Conservation (phyloP, 768 basidiomycete genomes). For the Suillus variegatus region DNA sequence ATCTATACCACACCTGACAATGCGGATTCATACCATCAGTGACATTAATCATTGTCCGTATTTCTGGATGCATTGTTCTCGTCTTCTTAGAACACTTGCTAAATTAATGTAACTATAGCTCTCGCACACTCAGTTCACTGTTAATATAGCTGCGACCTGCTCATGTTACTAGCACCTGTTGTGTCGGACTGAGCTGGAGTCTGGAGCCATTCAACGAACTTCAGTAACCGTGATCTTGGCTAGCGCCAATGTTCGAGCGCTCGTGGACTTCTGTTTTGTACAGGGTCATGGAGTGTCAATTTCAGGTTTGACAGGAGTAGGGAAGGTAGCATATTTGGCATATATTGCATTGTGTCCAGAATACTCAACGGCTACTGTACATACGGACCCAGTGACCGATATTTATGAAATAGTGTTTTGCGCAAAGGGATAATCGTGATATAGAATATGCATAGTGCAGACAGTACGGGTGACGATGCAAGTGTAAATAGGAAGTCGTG, state of each 20-base stretch:
- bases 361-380: neutral
- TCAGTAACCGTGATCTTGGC: neutral
- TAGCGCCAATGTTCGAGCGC: neutral
- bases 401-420: constrained; percentile 11
- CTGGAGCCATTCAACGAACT: neutral
- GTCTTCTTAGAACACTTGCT: constrained; percentile 18
- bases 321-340: neutral
- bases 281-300: neutral
- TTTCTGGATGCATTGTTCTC: constrained; percentile 8
- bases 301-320: neutral
- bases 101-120: constrained; percentile 33
- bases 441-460: constrained; percentile 29
- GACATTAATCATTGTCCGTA: constrained; percentile 19
- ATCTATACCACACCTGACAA: constrained; percentile 30
- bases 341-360: neutral
- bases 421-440: constrained; percentile 15
- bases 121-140: neutral
- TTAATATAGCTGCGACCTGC: neutral
- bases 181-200: neutral
- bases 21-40: constrained; percentile 12
- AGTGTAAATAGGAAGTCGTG: constrained; percentile 19
- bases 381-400: constrained; percentile 15
- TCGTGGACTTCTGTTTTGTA: neutral
- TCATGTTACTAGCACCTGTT: neutral
- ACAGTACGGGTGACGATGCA: constrained; percentile 9